These are phyloP conservation scores for Penicillium canescens DNA, from an alignment of 495 filamentous ascomycete genomes.

Conservation along the genomic window DNA sequence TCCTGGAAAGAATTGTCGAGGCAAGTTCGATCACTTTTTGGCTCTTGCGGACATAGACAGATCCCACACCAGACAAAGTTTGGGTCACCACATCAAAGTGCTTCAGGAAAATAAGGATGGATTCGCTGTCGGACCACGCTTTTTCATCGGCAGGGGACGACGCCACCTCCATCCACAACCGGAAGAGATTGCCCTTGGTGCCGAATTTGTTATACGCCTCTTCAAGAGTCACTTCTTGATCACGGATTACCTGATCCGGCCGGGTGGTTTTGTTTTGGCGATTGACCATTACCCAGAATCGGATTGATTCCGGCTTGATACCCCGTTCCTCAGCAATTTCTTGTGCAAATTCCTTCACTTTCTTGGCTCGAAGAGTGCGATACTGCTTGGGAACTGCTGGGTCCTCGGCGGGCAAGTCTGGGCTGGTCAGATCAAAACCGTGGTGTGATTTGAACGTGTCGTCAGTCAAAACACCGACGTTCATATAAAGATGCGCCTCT, in stretches of 20 bases:
- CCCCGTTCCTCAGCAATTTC: constrained; percentile 68
- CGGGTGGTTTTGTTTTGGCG: constrained; percentile 95
- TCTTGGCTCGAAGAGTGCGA: constrained; percentile 68
- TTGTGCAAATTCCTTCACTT: constrained; percentile 70
- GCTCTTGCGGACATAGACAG: constrained; percentile 82
- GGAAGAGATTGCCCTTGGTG: constrained; percentile 71
- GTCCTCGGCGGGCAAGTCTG: constrained; percentile 68
- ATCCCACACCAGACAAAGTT: constrained; percentile 69
- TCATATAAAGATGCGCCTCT: constrained; percentile 89
- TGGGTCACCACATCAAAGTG: constrained; percentile 81
- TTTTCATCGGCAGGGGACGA: constrained; percentile 66
- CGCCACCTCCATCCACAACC: constrained; percentile 82
- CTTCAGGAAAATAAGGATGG: constrained; percentile 88
- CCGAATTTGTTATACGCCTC: constrained; percentile 69
- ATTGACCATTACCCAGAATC: constrained; percentile 97
- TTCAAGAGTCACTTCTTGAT: constrained; percentile 78
- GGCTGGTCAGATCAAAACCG: constrained; percentile 80
- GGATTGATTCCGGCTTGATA: constrained; percentile 58
- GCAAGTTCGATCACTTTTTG: constrained; percentile 87
- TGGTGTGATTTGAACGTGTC: constrained; percentile 76
- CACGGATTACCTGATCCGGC: constrained; percentile 81
- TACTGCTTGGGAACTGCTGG: constrained; percentile 58
- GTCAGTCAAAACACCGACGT: constrained; percentile 76
- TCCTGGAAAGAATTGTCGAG: constrained; percentile 73
- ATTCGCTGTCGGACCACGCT: constrained; percentile 65